Percentiles rank a stretch among this genome's conserved stretches.
Conservation (phyloP, 2,329 filamentous ascomycete genomes). For the Ceratocystis colombiana region DNA sequence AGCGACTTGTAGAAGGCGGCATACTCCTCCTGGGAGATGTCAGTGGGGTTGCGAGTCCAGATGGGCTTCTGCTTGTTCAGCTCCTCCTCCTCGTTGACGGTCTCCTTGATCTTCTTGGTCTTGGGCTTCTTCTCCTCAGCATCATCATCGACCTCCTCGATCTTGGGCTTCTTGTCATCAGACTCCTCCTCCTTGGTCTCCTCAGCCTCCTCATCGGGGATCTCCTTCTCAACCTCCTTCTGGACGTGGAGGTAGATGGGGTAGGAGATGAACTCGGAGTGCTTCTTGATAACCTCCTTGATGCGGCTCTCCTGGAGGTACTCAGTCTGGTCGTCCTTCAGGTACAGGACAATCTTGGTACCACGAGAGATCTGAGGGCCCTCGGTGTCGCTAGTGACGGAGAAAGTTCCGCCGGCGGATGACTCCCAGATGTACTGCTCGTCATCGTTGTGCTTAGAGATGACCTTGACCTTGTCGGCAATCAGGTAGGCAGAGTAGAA, state of each 20-base stretch:
- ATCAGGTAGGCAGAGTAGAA: conserved; percentile 99
- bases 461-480: conserved; percentile 85
- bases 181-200: conserved; percentile 50
- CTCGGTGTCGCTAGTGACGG: conserved; percentile 78
- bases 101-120: conserved; percentile 99
- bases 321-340: conserved; percentile 98
- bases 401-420: conserved; percentile 93
- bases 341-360: conserved; percentile 95
- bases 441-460: conserved; percentile 99
- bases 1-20: conserved; percentile 99
- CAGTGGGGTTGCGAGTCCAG: conserved; percentile 95
- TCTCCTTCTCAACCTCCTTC: conserved; percentile 99
- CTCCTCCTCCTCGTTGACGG: conserved; percentile 96
- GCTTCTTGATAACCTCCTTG: conserved; percentile 99
- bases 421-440: conserved; percentile 99
- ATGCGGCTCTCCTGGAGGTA: conserved; percentile 98
- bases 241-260: conserved; percentile 99
- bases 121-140: conserved; percentile 85
- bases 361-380: conserved; percentile 85
- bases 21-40: conserved; percentile 95
- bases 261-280: conserved; percentile 99
- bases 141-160: conserved; percentile 87
- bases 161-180: conserved; percentile 88
- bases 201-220: conserved; percentile 89
- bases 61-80: conserved; percentile 99